Percentiles rank a stretch among this genome's conserved stretches.
phyloP scores from a whole-genome alignment of 371 early-diverging fungal genomes.

The Funneliformis caledonium region DNA sequence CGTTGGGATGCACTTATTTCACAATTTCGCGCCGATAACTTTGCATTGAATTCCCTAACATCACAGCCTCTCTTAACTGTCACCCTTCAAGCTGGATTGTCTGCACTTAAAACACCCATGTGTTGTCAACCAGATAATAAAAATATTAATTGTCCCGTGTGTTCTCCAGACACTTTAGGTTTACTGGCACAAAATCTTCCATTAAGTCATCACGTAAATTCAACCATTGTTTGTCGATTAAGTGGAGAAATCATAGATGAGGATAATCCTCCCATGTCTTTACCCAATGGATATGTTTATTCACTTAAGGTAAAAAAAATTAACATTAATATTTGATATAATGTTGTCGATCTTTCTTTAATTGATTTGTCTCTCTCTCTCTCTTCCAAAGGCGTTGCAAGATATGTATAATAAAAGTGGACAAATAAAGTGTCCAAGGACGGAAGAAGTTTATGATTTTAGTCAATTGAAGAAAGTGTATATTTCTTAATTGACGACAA shows the following conservation, averaged over 20 bases:
- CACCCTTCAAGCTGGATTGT: slow-evolving; percentile 90
- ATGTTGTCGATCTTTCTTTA: not conserved
- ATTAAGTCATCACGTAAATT: slow-evolving; percentile 90
- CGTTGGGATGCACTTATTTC: slow-evolving; percentile 81
- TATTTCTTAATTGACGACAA: slow-evolving; percentile 59
- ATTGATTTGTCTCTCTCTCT: not conserved
- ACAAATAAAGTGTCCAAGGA: slow-evolving; percentile 82
- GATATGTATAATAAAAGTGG: slow-evolving; percentile 85
- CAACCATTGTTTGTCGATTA: slow-evolving; percentile 89
- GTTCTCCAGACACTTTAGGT: slow-evolving; percentile 82
- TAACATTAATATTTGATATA: not conserved
- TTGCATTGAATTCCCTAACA: slow-evolving; percentile 82
- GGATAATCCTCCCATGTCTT: slow-evolving; percentile 91
- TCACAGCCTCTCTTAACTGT: slow-evolving; percentile 82
- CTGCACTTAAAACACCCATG: slow-evolving; percentile 84
- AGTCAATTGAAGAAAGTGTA: slow-evolving; percentile 84
- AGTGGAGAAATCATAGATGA: slow-evolving; percentile 91
- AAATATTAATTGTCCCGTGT: slow-evolving; percentile 95
- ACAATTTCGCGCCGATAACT: slow-evolving; percentile 84
- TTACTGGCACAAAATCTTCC: slow-evolving; percentile 83
- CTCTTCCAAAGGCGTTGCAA: slow-evolving; percentile 63
- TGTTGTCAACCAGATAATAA: slow-evolving; percentile 75
- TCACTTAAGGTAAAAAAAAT: slow-evolving; percentile 65
- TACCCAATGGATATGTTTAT: slow-evolving; percentile 96
- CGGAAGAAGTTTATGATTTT: slow-evolving; percentile 64